Evolutionary conservation across 2,329 filamentous ascomycete species (phyloP).

Genomic region (Fusarium pseudoanthophilum): DNA sequence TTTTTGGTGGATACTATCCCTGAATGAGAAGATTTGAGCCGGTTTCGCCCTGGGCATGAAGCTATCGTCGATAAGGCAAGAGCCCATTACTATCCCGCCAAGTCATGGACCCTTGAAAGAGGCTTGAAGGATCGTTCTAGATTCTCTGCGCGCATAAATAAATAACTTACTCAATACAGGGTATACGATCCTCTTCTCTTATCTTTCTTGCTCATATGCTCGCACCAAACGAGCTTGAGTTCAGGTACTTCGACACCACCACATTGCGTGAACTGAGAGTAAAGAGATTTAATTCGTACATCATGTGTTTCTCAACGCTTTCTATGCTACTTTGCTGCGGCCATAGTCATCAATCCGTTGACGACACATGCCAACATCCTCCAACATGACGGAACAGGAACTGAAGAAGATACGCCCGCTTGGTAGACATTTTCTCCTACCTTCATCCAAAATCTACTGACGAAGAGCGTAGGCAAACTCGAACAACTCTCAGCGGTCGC

Average conservation of each 20-base stretch:
- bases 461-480: background rate
- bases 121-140: background rate
- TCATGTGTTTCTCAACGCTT: background rate
- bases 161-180: background rate
- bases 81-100: background rate
- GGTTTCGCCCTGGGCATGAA: background rate
- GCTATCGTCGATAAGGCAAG: background rate
- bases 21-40: conserved; percentile 11
- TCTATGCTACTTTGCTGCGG: too few relatives aligned
- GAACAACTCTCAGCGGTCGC: conserved; percentile 1
- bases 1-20: too few relatives aligned
- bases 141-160: background rate
- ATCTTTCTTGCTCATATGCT: background rate
- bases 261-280: background rate
- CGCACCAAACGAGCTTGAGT: background rate
- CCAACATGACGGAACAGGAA: background rate
- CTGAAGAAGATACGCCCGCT: conserved; percentile 1
- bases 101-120: background rate
- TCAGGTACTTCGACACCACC: background rate
- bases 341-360: background rate
- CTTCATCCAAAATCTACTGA: background rate
- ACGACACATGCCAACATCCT: background rate
- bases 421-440: background rate
- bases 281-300: background rate
- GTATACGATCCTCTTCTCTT: background rate